Base-by-base conservation (phyloP, 2,329 filamentous ascomycete species). In the Blastomyces silverae region DNA sequence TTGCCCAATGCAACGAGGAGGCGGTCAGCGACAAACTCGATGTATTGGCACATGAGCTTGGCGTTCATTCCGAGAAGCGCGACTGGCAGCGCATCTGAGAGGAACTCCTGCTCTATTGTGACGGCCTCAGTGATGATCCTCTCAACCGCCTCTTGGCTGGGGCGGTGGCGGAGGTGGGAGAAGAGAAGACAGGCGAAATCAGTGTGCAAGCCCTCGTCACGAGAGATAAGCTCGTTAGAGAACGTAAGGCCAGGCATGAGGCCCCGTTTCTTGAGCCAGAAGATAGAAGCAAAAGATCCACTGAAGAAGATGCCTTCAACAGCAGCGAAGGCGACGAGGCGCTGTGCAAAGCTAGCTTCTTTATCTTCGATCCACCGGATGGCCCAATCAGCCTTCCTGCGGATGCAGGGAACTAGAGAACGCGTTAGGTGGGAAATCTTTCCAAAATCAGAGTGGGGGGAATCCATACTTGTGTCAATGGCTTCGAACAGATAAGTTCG, bases 241-340 rank as follows among this genome's bases (percentile, higher is more conserved):
- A 99, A 99, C 71, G 94, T 97, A 68, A 99, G 85, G 72, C 94
- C 94, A 59, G 94, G 90, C 94, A 99, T 99, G 71, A 99, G 87
- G 72, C 94, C 94, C 78, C 95, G 94, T 89, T 99, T 99, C 90
- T 97, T 99, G 75, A 99, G 85, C 94, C 94, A 99, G 86, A 99
- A 99, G 82, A 99, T 97, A 71, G 94, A 95, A 3, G 94, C 94
- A 74, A 99, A 99, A 31, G 94, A 96, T 69, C 94, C 94, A 72
- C 89, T 94, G 87, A 99, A 99, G 88, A 99, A 99, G 82, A 99
- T 99, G 76, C 94, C 94, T 83, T 99, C 94, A 64, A 99, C 92
- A 56, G 94, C 94, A 69, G 94, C 94, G 73, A 99, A 99, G 70
- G 94, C 94, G 69, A 99, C 89, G 22, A 99, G 88, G 73, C 94